Base-by-base conservation (phyloP, 2,329 filamentous ascomycete genomes). In the Capronia coronata region DNA sequence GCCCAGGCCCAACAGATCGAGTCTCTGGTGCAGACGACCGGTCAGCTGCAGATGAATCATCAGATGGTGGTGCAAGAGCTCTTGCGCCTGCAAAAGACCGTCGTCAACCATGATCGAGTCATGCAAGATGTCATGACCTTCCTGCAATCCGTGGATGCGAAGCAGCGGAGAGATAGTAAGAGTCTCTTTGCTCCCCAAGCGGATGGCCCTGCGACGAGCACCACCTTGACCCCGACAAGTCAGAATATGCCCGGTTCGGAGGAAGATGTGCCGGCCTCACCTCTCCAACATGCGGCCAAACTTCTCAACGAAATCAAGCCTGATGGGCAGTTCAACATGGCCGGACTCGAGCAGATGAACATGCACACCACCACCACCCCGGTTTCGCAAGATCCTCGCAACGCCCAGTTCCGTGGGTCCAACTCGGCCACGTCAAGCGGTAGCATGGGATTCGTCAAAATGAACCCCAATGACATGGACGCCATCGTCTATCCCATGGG, bases 1-100 rank as follows among this genome's bases (percentile, higher is more conserved):
- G 91, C 90, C 8, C 94, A 90, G 4, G 88, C 95, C 63, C 87
- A 94, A 64, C 91, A 97, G 67, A 80, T 97, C 34, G 88, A 95
- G 64, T 80, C 86, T 50, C 73, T 97, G 34, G 87, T 93, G 62
- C 87, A 91, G 61, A 80, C 87, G 56, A 93, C 89, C 65, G 82
- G 84, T 52, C 88, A 94, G 61, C 77, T 96, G 46, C 77, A 74
- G 55, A 75, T 82, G 51, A 79, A 83, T 59, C 77, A 84, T 57
- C 78, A 79, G 18, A 75, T 83, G 67, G 73, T 83, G 55, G 64
- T 83, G 44, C 79, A 84, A 61, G 80, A 84, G 62, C 65, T 82
- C 27, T 77, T 82, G 56, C 76, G 79, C 18, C 71, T 83, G 42
- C 79, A 83, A 64, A 83, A 83, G 66, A 85, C 85, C 42, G 83